These are phyloP conservation scores for Tolypocladium sp. DNA, from an alignment of 2,329 filamentous ascomycete genomes.

Conservation along the genomic window DNA sequence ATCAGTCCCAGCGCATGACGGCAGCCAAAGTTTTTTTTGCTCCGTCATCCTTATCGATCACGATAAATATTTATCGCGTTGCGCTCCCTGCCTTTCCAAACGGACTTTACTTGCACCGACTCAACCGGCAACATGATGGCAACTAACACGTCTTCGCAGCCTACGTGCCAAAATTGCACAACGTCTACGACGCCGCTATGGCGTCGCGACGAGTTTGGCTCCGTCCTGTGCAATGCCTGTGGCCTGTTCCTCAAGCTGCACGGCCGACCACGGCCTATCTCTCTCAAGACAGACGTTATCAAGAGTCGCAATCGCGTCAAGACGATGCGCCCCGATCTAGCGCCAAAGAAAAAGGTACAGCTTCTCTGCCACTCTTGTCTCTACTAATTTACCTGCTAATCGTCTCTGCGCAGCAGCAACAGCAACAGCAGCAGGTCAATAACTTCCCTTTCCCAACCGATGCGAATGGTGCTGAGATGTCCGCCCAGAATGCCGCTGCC, in stretches of 20 bases:
- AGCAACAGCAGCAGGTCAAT: constrained; percentile 29
- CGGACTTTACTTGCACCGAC: constrained; percentile 14
- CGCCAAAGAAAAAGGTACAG: constrained; percentile 74
- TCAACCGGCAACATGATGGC: constrained; percentile 36
- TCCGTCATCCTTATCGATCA: constrained; percentile 29
- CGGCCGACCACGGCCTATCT: constrained; percentile 85
- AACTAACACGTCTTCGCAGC: constrained; percentile 64
- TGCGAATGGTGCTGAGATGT: constrained; percentile 48
- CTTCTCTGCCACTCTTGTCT: not conserved
- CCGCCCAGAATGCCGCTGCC: constrained; percentile 42
- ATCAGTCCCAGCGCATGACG: constrained; percentile 22
- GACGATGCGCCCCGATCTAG: constrained; percentile 67
- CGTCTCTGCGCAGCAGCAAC: constrained; percentile 7
- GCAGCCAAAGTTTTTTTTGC: constrained; percentile 23
- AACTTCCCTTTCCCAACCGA: constrained; percentile 31
- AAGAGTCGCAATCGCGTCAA: constrained; percentile 98
- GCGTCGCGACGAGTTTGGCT: constrained; percentile 92
- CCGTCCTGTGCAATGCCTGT: constrained; percentile 96
- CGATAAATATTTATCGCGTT: constrained; percentile 22
- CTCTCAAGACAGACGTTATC: constrained; percentile 97
- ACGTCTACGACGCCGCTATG: constrained; percentile 95
- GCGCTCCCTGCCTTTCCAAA: constrained; percentile 13
- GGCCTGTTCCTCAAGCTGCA: constrained; percentile 96
- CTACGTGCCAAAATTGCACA: constrained; percentile 90
- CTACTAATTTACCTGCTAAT: not conserved